Evolutionary conservation across 108 stramenopile species (phyloP).

Genomic region (Nitzschia putrida): DNA sequence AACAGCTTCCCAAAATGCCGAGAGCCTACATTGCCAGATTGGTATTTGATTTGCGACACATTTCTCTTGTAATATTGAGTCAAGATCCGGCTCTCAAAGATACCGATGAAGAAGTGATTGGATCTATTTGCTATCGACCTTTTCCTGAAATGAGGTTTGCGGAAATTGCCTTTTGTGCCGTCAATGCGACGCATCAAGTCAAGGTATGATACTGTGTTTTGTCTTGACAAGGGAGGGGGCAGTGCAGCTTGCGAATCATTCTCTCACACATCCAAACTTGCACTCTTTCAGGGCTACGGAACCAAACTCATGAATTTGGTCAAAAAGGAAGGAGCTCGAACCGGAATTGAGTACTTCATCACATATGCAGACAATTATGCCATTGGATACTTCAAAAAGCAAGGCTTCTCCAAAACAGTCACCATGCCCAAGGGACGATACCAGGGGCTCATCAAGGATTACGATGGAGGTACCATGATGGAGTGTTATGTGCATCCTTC

Average conservation of each 20-base stretch:
- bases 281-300: conserved; percentile 82
- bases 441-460: conserved; percentile 96
- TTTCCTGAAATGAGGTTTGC: conserved; percentile 94
- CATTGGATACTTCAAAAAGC: conserved; percentile 98
- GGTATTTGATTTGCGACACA: conserved; percentile 95
- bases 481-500: conserved; percentile 98
- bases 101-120: conserved; percentile 89
- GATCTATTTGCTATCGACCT: conserved; percentile 95
- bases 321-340: conserved; percentile 83
- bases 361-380: conserved; percentile 99
- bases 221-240: too few species aligned
- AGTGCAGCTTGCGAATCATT: too few species aligned
- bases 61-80: conserved; percentile 81
- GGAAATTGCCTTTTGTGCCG: conserved; percentile 98
- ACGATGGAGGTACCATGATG: conserved; percentile 99
- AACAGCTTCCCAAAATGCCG: conserved; percentile 99
- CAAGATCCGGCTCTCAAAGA: conserved; percentile 61
- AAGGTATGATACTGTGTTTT: conserved; percentile 38
- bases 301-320: conserved; percentile 97
- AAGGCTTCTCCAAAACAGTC: conserved; percentile 90
- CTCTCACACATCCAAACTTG: neutral
- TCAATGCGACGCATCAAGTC: conserved; percentile 91
- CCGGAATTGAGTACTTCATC: conserved; percentile 93
- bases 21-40: conserved; percentile 93
- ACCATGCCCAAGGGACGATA: conserved; percentile 86